A percentile compares a stretch with the other conserved stretches of the same genome.
Conservation (phyloP, 164 flowering plant species). For the Akebia trifoliata region DNA sequence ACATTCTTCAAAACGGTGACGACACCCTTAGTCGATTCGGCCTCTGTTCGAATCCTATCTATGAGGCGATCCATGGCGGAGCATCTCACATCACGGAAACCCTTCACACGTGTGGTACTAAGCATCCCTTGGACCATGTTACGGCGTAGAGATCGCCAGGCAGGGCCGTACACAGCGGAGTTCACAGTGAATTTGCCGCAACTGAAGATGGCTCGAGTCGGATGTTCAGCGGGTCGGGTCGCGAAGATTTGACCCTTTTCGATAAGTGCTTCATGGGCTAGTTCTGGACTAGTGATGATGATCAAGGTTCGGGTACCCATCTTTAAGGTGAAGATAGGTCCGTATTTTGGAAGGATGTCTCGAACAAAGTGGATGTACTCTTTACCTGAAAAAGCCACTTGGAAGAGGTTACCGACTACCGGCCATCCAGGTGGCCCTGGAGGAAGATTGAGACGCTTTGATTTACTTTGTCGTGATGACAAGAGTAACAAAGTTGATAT, state of each 20-base stretch:
- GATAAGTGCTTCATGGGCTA: conserved; percentile 68
- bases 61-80: conserved; percentile 65
- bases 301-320: conserved; percentile 78
- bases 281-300: conserved; percentile 44
- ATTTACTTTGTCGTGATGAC: conserved; percentile 18
- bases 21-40: conserved; percentile 37
- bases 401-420: conserved; percentile 87
- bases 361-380: conserved; percentile 56
- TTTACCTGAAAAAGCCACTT: conserved; percentile 71
- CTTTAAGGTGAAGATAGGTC: conserved; percentile 68
- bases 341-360: conserved; percentile 47
- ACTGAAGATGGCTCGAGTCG: conserved; percentile 78
- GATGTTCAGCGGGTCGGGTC: conserved; percentile 66
- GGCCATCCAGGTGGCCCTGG: conserved; percentile 96
- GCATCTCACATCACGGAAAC: conserved; percentile 37
- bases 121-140: conserved; percentile 92
- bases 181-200: conserved; percentile 82
- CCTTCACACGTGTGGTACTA: conserved; percentile 43
- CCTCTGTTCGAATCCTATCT: conserved; percentile 43
- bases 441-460: conserved; percentile 45
- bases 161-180: conserved; percentile 69
- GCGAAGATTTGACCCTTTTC: conserved; percentile 61
- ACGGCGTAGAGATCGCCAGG: conserved; percentile 77
- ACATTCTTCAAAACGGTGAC: conserved; percentile 70
- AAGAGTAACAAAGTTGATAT: conserved; percentile 30